Percentiles rank a stretch among this genome's conserved stretches.
Conservation (phyloP, 768 basidiomycete species). For the Mycena olivaceomarginata region DNA sequence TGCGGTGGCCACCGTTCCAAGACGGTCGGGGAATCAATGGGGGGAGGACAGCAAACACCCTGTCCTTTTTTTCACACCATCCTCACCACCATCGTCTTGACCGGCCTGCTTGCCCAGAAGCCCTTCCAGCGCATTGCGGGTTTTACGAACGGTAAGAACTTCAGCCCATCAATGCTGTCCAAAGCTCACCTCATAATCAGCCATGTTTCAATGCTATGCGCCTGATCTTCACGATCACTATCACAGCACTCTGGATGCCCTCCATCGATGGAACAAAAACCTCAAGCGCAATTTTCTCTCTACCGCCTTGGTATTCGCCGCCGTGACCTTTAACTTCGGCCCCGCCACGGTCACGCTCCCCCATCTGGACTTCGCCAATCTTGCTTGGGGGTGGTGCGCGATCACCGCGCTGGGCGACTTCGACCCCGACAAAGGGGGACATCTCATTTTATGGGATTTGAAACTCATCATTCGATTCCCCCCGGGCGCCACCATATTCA, state of each 20-base stretch:
- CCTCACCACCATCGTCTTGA: constrained; percentile 5
- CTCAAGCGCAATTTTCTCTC: not conserved
- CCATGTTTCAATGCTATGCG: not conserved
- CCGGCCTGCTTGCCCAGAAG: not conserved
- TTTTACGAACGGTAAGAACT: not conserved
- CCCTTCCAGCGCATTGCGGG: constrained; percentile 20
- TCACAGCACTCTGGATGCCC: not conserved
- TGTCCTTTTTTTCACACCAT: not conserved
- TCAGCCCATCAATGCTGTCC: not conserved
- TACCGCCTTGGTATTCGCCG: constrained; percentile 44
- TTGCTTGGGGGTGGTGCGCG: constrained; percentile 51
- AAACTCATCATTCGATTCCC: constrained; percentile 43
- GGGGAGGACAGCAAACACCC: constrained; percentile 11
- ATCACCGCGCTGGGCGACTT: constrained; percentile 51
- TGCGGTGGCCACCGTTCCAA: not conserved
- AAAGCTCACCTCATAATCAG: not conserved
- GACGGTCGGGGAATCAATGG: constrained; percentile 1
- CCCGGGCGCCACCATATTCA: constrained; percentile 38
- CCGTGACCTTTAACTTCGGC: constrained; percentile 49
- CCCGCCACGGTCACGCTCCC: constrained; percentile 8
- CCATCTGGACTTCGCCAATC: constrained; percentile 53
- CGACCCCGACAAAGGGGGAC: constrained; percentile 47
- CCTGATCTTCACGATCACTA: constrained; percentile 14
- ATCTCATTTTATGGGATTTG: constrained; percentile 50
- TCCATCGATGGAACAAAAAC: not conserved